Base-by-base conservation (phyloP, 805 yeast species). In the Saturnispora besseyi region DNA sequence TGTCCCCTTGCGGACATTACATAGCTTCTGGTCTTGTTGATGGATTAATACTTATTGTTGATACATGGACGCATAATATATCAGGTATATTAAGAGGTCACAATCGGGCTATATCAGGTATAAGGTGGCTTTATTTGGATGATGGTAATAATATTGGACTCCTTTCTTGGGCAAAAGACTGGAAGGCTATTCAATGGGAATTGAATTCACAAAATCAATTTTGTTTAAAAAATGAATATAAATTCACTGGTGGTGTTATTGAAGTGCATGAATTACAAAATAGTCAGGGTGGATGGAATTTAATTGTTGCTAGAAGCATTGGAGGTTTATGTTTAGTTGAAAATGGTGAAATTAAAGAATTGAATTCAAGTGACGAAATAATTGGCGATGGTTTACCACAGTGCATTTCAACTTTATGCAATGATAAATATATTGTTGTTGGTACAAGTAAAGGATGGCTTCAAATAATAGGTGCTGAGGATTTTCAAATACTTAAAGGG, bases 371-470 rank as follows among this genome's bases (percentile, higher is more conserved):
- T 22, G 33, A 18, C 21, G 47, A 30, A n/a, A 11, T 31, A 18
- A 29, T 4, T 13, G 48, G 28, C 30, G 44, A 31, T 29, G 51
- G 30, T 3, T 33, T 29, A 18, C 28, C 37, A 15, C 38, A 52
- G 15, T 54, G 57, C 41, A 42, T 52, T 31, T 41, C 40, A n/a
- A 13, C 48, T 2, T 28, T 48, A 18, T 44, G 76, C 2, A 60
- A 71, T 46, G 89, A 83, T 2, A 70, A 67, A 15, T 77, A 72
- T 51, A 70, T 88, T 2, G 67, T 87, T 34, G 70, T 83, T 0
- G 97, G 96, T 0, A 87, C 95, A 2, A 81, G 82, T 50, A 82
- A 84, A 62, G 97, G 97, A 1, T 76, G 80, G 75, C 57, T 90
- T 12, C 81, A 81, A 53, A 71, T 88, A 11, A 61, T 76, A 24